Evolutionary conservation across 495 filamentous ascomycete genomes (phyloP), one percentile per base, ranked within the genome.

Genomic region (Aspergillus saccharolyticus): DNA sequence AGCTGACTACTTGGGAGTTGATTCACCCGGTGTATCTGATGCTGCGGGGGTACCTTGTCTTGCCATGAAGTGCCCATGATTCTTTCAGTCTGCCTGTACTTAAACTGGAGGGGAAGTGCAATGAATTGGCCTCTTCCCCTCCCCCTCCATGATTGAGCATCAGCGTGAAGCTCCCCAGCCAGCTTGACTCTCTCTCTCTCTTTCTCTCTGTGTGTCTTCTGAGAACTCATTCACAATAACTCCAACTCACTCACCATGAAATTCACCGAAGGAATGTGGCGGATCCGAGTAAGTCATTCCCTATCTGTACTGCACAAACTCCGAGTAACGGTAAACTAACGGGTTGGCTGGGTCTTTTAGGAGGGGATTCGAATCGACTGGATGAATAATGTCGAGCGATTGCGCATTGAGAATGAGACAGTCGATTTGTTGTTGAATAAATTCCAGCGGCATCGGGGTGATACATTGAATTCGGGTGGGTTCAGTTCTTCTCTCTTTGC

Each of bases 381-480:
- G 74, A 76, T 76, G 73, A 74, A 67, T 65, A 77, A 77, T 56
- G 72, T 77, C n/a, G 74, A 77, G 58, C 63, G 74, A 57, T 46
- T 74, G 44, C 53, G 57, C 14, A 52, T 74, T 21, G 63, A 76
- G 48, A 60, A 69, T 9, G 68, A 77, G 28, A 59, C 63, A 0
- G 74, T 74, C n/a, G 60, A 72, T 52, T 53, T 77, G 20, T 58
- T 75, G 19, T 44, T 77, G 53, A 77, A 77, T 56, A 77, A 77
- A 52, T 57, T 67, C 47, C 74, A 76, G 63, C 63, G 69, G 52
- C 69, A 73, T 47, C 76, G 84, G 49, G 80, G 80, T 21, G 81
- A 86, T 62, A 82, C 81, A 3, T 53, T 87, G 22, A 87, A 87
- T 54, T 75, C 78, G 17, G 71, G 79, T 66, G 76, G 69, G 55